Evolutionary conservation across 331 rosid species (phyloP).

Genomic region (Erythrophleum ivorense): DNA sequence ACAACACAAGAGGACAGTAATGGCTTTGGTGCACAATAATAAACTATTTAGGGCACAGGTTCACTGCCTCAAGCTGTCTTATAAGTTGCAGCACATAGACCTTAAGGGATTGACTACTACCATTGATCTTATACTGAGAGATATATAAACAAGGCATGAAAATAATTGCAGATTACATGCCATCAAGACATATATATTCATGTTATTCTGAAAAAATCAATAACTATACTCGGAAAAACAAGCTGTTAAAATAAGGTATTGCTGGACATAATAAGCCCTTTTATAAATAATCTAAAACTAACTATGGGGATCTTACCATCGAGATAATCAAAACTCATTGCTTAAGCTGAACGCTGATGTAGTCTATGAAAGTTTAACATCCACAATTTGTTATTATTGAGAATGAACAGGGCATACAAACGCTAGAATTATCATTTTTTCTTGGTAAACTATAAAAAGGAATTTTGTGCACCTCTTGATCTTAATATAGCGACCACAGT

Average conservation of each 20-base stretch:
- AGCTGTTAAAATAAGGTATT: too few species aligned
- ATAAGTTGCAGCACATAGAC: constrained; percentile 2
- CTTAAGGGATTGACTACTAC: not conserved
- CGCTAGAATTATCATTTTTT: constrained; percentile 20
- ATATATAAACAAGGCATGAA: not conserved
- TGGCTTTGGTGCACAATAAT: constrained; percentile 19
- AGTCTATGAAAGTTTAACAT: not conserved
- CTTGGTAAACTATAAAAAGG: not conserved
- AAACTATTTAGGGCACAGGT: not conserved
- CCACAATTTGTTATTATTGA: constrained; percentile 10
- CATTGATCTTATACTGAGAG: not conserved
- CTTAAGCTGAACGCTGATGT: constrained; percentile 9
- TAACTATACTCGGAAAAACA: not conserved
- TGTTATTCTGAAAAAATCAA: not conserved
- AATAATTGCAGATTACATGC: too few species aligned
- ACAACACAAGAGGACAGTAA: constrained; percentile 23
- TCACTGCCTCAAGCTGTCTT: constrained; percentile 2
- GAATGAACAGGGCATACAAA: not conserved
- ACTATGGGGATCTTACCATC: not conserved
- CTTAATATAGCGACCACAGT: constrained; percentile 12
- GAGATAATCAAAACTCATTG: not conserved
- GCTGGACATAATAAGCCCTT: not conserved
- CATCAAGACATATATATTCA: not conserved
- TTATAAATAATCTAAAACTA: not conserved
- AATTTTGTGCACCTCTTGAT: constrained; percentile 6